Base-by-base conservation (phyloP, 306 rosid genomes). In the Gastrolobium villosum region DNA sequence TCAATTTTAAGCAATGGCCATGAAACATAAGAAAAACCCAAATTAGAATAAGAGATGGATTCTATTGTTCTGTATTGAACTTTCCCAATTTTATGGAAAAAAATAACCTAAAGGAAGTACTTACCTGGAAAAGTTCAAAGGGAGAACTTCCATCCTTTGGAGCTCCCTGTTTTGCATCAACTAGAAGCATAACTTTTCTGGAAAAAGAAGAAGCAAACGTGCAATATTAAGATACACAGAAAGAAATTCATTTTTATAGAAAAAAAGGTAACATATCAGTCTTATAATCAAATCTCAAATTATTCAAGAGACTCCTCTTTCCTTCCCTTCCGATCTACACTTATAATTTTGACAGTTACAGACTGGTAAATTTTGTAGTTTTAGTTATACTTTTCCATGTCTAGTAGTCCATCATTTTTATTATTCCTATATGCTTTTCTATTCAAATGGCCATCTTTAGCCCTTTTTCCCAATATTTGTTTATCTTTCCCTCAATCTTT, bases 151-250 rank as follows among this genome's bases (percentile, higher is more conserved):
- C 99, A 65, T 96, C 98, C 85, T 86, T 96, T 26, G 97, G 96
- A 66, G 93, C 86, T 74, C 91, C 99, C 84, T 93, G 99, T 80
- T 72, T 96, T 30, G 99, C 98, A 88, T 96, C 98, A 74, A 96
- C 90, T 6, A 80, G 89, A 81, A 96, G 90, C 98, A 96, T 87
- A 80, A 91, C 86, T 79, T 90, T 86, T 80, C 99, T 96, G 67
- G 7, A 10, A 10, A 82, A 60, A 13, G 5, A 34, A 20, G 8
- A 52, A 78, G 59, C 69, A 74, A 82, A 50, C 73, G 75, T 36
- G 62, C 40, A 83, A 60, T 75, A 69, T 56, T 28, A 77, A 68
- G 5, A 39, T 56, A 45, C 31, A 6, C 9, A 5, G 41, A 54
- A 70, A n/a, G 7, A 3, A 31, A 60, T 36, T 32, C 44, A 37